Evolutionary conservation across 805 yeast genomes (phyloP).

Genomic region (Candida peoriensis): DNA sequence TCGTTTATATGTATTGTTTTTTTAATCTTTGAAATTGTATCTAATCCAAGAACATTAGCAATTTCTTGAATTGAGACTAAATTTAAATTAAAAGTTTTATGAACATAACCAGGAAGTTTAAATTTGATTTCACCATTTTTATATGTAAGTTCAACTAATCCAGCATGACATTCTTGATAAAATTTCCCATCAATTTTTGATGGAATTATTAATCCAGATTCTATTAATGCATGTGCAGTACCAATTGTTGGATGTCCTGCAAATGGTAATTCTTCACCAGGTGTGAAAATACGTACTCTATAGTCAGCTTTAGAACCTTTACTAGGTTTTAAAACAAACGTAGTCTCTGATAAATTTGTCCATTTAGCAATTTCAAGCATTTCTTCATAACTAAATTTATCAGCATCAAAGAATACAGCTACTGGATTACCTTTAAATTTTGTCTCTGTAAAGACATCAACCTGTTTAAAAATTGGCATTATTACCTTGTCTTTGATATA

Average conservation of each 20-base stretch:
- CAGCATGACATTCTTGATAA: slow-evolving; percentile 42
- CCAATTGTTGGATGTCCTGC: slow-evolving; percentile 67
- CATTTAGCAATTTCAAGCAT: slow-evolving; percentile 48
- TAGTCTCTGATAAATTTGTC: slow-evolving; percentile 59
- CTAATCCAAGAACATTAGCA: slow-evolving; percentile 7
- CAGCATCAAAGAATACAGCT: slow-evolving; percentile 44
- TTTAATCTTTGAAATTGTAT: slow-evolving; percentile 7
- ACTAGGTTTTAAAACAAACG: slow-evolving; percentile 42
- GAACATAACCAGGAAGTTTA: slow-evolving; percentile 15
- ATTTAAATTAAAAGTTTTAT: slow-evolving; percentile 11
- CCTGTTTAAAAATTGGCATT: slow-evolving; percentile 34
- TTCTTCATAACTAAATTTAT: slow-evolving; percentile 31
- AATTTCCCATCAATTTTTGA: slow-evolving; percentile 22
- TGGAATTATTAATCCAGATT: slow-evolving; percentile 29
- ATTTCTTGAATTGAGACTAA: slow-evolving; percentile 12
- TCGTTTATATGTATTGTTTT: slow-evolving; percentile 31
- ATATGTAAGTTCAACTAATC: slow-evolving; percentile 33
- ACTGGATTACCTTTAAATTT: slow-evolving; percentile 42
- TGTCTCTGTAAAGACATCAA: slow-evolving; percentile 30
- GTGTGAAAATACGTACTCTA: slow-evolving; percentile 44
- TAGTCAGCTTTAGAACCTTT: slow-evolving; percentile 35
- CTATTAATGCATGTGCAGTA: slow-evolving; percentile 40
- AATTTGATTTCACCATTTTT: slow-evolving; percentile 25
- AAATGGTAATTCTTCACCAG: slow-evolving; percentile 45
- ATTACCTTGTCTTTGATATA: too few relatives aligned